A percentile compares a stretch with the other conserved stretches of the same genome.
Evolutionary conservation across 2,329 filamentous ascomycete genomes (phyloP).

Genomic region (Calonectria hongkongensis): DNA sequence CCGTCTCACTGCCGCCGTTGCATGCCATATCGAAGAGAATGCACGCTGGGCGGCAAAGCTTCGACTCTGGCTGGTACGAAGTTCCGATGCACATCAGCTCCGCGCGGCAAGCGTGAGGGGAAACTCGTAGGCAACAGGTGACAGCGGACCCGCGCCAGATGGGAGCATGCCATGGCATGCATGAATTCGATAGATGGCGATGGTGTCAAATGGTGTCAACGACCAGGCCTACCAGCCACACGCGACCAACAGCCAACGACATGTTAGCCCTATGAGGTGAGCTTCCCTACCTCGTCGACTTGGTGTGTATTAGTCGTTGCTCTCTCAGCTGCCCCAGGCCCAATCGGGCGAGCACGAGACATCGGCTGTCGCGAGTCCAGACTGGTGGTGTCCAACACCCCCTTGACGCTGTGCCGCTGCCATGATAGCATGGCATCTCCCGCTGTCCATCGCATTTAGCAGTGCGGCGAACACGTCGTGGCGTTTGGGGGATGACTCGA

Average conservation of each 20-base stretch:
- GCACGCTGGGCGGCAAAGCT: neutral
- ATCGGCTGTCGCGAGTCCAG: constrained; percentile 36
- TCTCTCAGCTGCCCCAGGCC: constrained; percentile 27
- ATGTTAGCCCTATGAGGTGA: constrained; percentile 14
- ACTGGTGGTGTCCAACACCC: constrained; percentile 28
- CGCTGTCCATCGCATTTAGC: neutral
- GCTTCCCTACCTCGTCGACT: neutral
- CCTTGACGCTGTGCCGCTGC: constrained; percentile 31
- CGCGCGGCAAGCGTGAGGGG: constrained; percentile 21
- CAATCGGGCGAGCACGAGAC: constrained; percentile 30
- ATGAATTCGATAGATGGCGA: constrained; percentile 24
- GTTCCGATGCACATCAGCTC: constrained; percentile 8
- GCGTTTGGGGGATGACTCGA: constrained; percentile 37
- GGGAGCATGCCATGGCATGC: constrained; percentile 26
- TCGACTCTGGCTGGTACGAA: constrained; percentile 6
- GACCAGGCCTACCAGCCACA: constrained; percentile 12
- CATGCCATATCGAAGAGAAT: neutral
- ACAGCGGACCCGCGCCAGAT: neutral
- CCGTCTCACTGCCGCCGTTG: constrained; percentile 20
- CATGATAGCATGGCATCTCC: constrained; percentile 23
- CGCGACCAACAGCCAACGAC: neutral
- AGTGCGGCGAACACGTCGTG: constrained; percentile 29
- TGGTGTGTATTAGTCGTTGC: constrained; percentile 27
- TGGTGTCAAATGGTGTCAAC: constrained; percentile 33
- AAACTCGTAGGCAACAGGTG: constrained; percentile 1